Percentiles rank a stretch among this genome's conserved stretches.
Conservation (phyloP, 2,329 filamentous ascomycete genomes). For the Bipolaris cookei region DNA sequence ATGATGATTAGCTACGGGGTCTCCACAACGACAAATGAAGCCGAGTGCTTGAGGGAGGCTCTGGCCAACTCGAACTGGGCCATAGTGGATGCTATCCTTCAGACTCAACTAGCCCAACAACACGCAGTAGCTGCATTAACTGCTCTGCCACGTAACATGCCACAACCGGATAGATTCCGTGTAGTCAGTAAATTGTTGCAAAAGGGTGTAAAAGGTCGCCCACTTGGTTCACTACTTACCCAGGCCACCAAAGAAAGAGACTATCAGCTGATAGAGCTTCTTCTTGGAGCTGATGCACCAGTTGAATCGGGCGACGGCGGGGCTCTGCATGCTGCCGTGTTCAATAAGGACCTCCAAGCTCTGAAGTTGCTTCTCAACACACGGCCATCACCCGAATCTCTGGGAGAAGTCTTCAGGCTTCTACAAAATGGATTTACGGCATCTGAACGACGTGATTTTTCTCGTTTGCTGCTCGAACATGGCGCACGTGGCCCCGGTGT, state of each 20-base stretch:
- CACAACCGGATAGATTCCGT: slow-evolving; percentile 34
- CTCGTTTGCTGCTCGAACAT: slow-evolving; percentile 32
- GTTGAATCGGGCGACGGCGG: slow-evolving; percentile 27
- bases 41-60: slow-evolving; percentile 39
- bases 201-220: slow-evolving; percentile 37
- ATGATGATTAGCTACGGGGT: slow-evolving; percentile 43
- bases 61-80: slow-evolving; percentile 39
- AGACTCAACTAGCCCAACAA: slow-evolving; percentile 31
- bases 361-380: slow-evolving; percentile 31
- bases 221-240: slow-evolving; percentile 37
- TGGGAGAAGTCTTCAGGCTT: slow-evolving; percentile 35
- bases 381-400: slow-evolving; percentile 27
- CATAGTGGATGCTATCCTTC: slow-evolving; percentile 35
- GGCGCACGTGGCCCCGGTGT: slow-evolving; percentile 39
- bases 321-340: slow-evolving; percentile 33
- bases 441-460: slow-evolving; percentile 31
- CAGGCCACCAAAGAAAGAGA: slow-evolving; percentile 41
- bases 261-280: slow-evolving; percentile 32
- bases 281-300: slow-evolving; percentile 37
- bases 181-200: slow-evolving; percentile 34
- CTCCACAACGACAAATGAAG: slow-evolving; percentile 36
- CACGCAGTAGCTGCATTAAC: slow-evolving; percentile 39
- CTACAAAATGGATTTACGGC: slow-evolving; percentile 26
- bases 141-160: slow-evolving; percentile 26
- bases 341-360: slow-evolving; percentile 31